Evolutionary conservation across 2,329 filamentous ascomycete species (phyloP), one percentile per base, ranked within the genome.

Genomic region (Penicillium sp.): DNA sequence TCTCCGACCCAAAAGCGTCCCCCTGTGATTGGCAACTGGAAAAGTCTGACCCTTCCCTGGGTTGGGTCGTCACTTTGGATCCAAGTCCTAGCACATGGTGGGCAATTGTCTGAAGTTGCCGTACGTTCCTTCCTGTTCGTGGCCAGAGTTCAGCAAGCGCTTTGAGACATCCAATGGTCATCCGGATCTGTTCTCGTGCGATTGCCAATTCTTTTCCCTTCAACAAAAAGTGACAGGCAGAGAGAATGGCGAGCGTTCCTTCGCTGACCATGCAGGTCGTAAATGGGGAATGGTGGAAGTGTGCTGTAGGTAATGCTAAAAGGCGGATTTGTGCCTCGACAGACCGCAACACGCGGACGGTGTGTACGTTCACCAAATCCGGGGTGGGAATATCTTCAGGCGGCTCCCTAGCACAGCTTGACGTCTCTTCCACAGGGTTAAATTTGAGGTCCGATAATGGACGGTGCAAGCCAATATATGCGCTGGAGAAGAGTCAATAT

Each of bases 151-250:
- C 66, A 1, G 68, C 76, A 46, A 79, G 37, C 4, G 64, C 60
- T 58, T 71, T 73, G 9, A 79, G 66, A 54, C 72, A 79, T 0
- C 77, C 77, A n/a, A 79, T 73, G 4, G 62, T 74, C 66, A 78
- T 69, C 5, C 76, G 72, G 23, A 79, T 76, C 60, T 79, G 77
- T 25, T 75, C 70, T 55, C 77, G 66, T n/a, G 75, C 75, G 1
- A 74, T 66, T 1, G 67, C 61, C 5, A 78, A 59, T 16, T 75
- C 66, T 26, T 65, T 63, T 0, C 69, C 72, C 8, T 63, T 65
- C n/a, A 78, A 58, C 13, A 57, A 6, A 51, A 67, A 73, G 14
- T 66, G 70, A 58, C 76, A 78, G 2, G 76, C 76, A 0, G 77
- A 76, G 3, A 68, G 62, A 1, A 66, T 50, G 2, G 65, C 60